A percentile compares a stretch with the other conserved stretches of the same genome.
These are phyloP conservation scores for Microdochium bolleyi DNA, from an alignment of 2,329 filamentous ascomycete species.

Conservation along the genomic window DNA sequence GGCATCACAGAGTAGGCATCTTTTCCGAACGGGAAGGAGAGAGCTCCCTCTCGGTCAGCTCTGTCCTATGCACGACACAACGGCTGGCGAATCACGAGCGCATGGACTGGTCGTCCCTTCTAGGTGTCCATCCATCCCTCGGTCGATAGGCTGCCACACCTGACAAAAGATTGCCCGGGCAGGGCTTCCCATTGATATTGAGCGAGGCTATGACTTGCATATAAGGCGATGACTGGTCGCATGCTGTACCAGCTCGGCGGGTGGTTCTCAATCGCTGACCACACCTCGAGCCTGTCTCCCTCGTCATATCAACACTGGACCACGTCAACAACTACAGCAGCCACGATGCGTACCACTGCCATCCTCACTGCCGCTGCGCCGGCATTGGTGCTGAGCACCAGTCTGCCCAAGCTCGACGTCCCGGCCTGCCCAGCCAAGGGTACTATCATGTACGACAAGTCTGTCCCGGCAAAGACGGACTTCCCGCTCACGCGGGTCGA, in stretches of 20 bases:
- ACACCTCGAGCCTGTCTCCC: not conserved
- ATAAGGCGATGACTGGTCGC: not conserved
- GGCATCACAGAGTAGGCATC: no score
- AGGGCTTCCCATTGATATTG: no score
- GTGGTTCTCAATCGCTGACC: not conserved
- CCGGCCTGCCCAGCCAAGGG: slow-evolving; percentile 27
- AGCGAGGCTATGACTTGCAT: not conserved
- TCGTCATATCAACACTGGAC: not conserved
- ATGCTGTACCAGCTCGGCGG: not conserved
- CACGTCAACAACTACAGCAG: not conserved
- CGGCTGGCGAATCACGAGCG: no score
- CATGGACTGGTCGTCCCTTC: no score
- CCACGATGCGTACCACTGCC: not conserved
- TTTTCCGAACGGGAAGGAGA: no score
- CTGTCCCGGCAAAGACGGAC: slow-evolving; percentile 28
- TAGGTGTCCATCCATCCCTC: no score
- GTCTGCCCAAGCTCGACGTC: slow-evolving; percentile 21
- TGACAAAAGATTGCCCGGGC: no score
- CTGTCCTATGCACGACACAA: no score
- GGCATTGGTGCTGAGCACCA: slow-evolving; percentile 1
- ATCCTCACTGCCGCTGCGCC: not conserved
- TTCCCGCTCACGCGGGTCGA: slow-evolving; percentile 37
- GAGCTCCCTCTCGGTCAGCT: no score
- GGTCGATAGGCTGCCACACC: no score
- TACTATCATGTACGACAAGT: slow-evolving; percentile 29